Base-by-base conservation (phyloP, 352 stramenopile genomes). In the Globisporangium spiculum region DNA sequence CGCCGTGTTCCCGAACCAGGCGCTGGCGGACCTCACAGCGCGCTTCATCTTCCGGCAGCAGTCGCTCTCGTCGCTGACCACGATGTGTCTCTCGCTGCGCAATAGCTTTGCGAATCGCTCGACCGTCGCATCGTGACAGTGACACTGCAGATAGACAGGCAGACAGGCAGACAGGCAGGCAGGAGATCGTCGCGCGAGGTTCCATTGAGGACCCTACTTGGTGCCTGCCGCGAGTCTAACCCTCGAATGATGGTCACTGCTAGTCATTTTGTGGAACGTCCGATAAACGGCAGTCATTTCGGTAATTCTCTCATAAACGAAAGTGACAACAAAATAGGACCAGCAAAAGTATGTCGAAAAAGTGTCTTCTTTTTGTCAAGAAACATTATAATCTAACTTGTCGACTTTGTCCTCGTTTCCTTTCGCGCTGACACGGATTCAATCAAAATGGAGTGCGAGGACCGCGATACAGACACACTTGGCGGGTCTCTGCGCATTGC, bases 11-110 rank as follows among this genome's bases (percentile, higher is more conserved):
- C 70, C 81, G 1, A 93, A 93, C 68, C 76, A 86, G 4, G 79
- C 82, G 20, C 73, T 93, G 1, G 86, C 80, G 0, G 86, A 93
- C 52, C 76, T 93, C 56, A 91, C 86, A 1, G 82, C 82, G 48
- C 77, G 84, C 16, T 93, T 92, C 59, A 75, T 91, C 27, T 92
- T 90, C 62, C 82, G 86, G 1, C 86, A 92, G 66, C 86, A 93
- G 66, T 84, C 73, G 12, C 71, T 93, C 22, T 83, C 84, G 0
- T 78, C 75, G 9, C 67, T 93, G 10, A 89, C 84, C 0, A 82
- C 78, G 18, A 89, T 91, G 73, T 92, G 85, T 32, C 71, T 91
- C n/a, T 88, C 80, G 26, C 70, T 93, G 14, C 78, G 77, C 26
- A 86, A 88, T 36, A 86, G 76, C 61, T 90, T 92, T 61, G 76